Base-by-base conservation (phyloP, 768 basidiomycete genomes). In the Leccinum pellstonianum region DNA sequence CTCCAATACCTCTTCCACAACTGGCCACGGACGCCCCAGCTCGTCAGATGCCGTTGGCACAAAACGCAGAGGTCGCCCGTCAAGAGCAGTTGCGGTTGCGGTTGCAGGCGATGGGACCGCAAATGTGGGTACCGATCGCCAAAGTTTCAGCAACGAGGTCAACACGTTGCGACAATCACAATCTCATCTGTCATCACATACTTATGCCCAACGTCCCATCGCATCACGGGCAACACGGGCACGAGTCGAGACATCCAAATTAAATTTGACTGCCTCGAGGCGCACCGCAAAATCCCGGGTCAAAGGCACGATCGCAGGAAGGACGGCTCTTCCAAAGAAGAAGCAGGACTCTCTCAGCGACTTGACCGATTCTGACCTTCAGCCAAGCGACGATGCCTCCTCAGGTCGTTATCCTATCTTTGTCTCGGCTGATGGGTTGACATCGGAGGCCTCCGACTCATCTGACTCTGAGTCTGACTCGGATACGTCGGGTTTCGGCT, bases 351-450 rank as follows among this genome's bases (percentile, higher is more conserved):
- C 55, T 52, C 17, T 56, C 64, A 57, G 54, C 53, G 63, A 65
- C 37, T 67, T 68, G 7, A 49, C 63, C 9, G 68, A 68, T 56
- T 65, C 62, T 64, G 66, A 73, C 62, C 66, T 59, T 75, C 52
- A 72, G 75, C 59, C 71, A 74, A 79, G 73, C 14, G 67, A 68
- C 49, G 76, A 76, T 55, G 65, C 56, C 17, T 74, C 69, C 11
- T 76, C 76, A 5, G 72, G 66, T 49, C 77, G 73, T 52, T 85
- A 86, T 70, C 88, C 88, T 12, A 89, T 86, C 23, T 88, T 90
- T 69, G 77, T 90, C 27, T 83, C 86, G 29, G 87, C 87, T 21
- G 84, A 85, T 31, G 84, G 76, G 3, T 65, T 84, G 43, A 81
- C 83, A 8, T 81, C 81, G 12, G 76, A 78, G 19, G 73, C 77